Conservation (phyloP, 1,139 yeast species). For the Taphrina confusa region DNA sequence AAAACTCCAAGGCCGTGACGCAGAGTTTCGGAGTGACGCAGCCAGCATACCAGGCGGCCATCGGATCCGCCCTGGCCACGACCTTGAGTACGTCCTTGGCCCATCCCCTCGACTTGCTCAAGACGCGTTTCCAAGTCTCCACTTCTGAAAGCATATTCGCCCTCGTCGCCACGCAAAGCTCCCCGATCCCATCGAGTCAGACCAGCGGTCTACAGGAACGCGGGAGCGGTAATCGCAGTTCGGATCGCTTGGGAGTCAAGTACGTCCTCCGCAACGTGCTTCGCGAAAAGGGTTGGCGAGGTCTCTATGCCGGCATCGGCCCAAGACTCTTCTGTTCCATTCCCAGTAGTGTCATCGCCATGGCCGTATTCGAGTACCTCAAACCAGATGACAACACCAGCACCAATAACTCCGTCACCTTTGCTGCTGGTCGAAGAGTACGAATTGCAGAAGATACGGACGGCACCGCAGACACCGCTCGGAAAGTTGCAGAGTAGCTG, state of each 20-base stretch:
- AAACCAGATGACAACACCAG: constrained; percentile 28
- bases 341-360: constrained; percentile 36
- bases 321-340: constrained; percentile 31
- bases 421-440: not conserved
- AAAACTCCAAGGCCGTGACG: constrained; percentile 29
- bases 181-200: not conserved
- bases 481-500: not conserved
- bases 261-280: constrained; percentile 30
- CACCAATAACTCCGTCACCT: not conserved
- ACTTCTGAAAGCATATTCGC: constrained; percentile 18
- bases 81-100: constrained; percentile 48
- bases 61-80: constrained; percentile 49
- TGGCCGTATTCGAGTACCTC: constrained; percentile 36
- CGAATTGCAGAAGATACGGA: constrained; percentile 3
- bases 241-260: constrained; percentile 20
- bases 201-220: not conserved
- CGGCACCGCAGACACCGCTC: not conserved
- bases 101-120: constrained; percentile 51
- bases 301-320: constrained; percentile 34
- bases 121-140: constrained; percentile 50
- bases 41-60: constrained; percentile 38
- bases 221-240: not conserved
- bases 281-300: constrained; percentile 31
- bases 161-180: not conserved
- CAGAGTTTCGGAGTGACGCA: constrained; percentile 10